Evolutionary conservation across 345 rosid species (phyloP).

Genomic region (Gossypium arboreum): DNA sequence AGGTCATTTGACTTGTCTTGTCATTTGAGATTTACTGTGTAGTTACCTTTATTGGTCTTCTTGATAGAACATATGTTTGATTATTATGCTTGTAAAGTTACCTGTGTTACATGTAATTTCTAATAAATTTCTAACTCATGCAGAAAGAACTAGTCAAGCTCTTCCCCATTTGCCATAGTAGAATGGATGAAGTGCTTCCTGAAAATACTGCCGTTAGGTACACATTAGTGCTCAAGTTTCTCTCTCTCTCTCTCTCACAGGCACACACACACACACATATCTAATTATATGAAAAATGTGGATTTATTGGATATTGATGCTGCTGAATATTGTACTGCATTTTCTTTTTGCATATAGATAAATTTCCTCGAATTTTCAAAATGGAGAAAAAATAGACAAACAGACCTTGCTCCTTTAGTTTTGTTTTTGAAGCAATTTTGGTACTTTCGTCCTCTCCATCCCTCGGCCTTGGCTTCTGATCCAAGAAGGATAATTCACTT

Average conservation of each 20-base stretch:
- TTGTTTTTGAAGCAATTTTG: neutral
- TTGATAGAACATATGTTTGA: neutral
- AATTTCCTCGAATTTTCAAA: neutral
- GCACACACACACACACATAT: no score
- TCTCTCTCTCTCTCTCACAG: neutral
- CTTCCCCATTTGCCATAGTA: conserved; percentile 68
- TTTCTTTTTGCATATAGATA: neutral
- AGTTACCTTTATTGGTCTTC: neutral
- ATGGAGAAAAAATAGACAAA: conserved; percentile 1
- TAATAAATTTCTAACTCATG: conserved; percentile 22
- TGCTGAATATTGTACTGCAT: neutral
- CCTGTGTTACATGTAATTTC: neutral
- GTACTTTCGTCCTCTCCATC: neutral
- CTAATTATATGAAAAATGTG: neutral
- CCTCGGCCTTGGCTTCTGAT: neutral
- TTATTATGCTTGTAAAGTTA: neutral
- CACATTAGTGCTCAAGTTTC: conserved; percentile 6
- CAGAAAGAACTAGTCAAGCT: conserved; percentile 72
- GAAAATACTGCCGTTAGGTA: conserved; percentile 56
- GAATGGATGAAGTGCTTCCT: conserved; percentile 71
- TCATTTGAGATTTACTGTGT: neutral
- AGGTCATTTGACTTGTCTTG: neutral
- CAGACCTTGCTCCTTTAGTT: neutral
- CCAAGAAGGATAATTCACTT: neutral
- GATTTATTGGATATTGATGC: neutral